phyloP scores from a whole-genome alignment of 305 asterid genomes.

The Euphrasia arctica region DNA sequence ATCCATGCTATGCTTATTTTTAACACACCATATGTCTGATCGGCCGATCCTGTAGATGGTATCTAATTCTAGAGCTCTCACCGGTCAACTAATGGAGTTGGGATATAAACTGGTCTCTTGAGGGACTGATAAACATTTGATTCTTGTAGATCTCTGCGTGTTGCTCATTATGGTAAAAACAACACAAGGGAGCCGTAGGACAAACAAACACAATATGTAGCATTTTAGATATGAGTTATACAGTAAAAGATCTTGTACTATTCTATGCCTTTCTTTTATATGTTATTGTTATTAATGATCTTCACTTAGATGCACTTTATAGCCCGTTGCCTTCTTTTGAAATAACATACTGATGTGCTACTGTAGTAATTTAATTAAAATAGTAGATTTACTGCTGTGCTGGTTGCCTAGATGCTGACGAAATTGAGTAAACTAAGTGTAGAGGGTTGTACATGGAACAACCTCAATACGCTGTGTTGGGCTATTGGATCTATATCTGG shows the following conservation, averaged over 20 bases:
- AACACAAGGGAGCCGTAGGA: slow-evolving; percentile 1
- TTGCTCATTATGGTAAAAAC: slow-evolving; percentile 16
- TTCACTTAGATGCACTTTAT: slow-evolving; percentile 12
- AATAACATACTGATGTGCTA: neutral
- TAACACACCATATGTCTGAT: slow-evolving; percentile 5
- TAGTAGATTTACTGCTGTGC: slow-evolving; percentile 9
- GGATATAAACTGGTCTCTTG: slow-evolving; percentile 92
- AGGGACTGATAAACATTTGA: slow-evolving; percentile 96
- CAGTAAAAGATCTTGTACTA: slow-evolving; percentile 3
- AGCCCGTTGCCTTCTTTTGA: slow-evolving; percentile 10
- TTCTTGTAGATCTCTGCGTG: slow-evolving; percentile 95
- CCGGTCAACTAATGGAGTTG: slow-evolving; percentile 63
- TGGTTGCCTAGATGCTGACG: slow-evolving; percentile 68
- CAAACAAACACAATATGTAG: neutral
- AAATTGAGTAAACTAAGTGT: slow-evolving; percentile 76
- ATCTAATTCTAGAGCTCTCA: slow-evolving; percentile 87
- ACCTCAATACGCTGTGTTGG: slow-evolving; percentile 98
- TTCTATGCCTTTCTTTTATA: neutral
- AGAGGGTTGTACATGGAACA: slow-evolving; percentile 97
- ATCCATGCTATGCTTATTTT: slow-evolving; percentile 12
- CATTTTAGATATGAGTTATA: slow-evolving; percentile 4
- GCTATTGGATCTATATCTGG: slow-evolving; percentile 99
- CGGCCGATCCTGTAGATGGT: slow-evolving; percentile 77
- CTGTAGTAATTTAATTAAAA: too few species aligned
- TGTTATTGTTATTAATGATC: slow-evolving; percentile 4